Percentiles rank a stretch among this genome's conserved stretches.
Evolutionary conservation across 129 eudicot genomes (phyloP).

Genomic region (Flaveria brownii): DNA sequence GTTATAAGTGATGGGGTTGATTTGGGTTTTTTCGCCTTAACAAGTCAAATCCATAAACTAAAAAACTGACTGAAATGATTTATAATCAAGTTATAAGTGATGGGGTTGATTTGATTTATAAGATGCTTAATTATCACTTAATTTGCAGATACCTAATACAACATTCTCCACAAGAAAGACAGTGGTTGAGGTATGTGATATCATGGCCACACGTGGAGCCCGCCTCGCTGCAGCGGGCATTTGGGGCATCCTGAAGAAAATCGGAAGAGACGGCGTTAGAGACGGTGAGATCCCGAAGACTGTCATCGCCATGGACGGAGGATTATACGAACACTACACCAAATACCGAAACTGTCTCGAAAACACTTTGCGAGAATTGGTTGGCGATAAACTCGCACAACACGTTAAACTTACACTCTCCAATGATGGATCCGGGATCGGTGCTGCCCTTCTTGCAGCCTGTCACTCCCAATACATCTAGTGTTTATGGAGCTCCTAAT

Average conservation of each 20-base stretch:
- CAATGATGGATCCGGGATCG: slow-evolving; percentile 85
- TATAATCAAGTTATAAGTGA: too few species aligned
- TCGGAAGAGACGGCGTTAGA: slow-evolving; percentile 55
- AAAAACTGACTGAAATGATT: not conserved
- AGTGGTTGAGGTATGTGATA: slow-evolving; percentile 67
- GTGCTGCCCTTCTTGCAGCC: slow-evolving; percentile 98
- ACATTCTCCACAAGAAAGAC: slow-evolving; percentile 55
- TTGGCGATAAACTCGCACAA: slow-evolving; percentile 51
- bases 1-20: too few species aligned
- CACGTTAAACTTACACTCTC: slow-evolving; percentile 54
- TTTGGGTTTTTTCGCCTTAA: not conserved
- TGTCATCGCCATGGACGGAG: slow-evolving; percentile 95
- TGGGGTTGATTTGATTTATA: not conserved
- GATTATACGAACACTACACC: slow-evolving; percentile 76
- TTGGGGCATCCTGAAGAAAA: slow-evolving; percentile 70
- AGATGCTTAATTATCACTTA: not conserved
- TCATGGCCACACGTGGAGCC: slow-evolving; percentile 86
- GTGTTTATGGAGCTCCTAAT: slow-evolving; percentile 14
- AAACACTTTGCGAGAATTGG: slow-evolving; percentile 61
- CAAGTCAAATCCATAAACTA: not conserved
- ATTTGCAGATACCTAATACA: slow-evolving; percentile 52
- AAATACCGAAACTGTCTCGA: slow-evolving; percentile 68
- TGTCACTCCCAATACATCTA: slow-evolving; percentile 66
- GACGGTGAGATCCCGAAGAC: slow-evolving; percentile 52
- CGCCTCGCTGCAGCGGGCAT: slow-evolving; percentile 85